Evolutionary conservation across 441 rosid species (phyloP).

Genomic region (Corymbia calophylla): DNA sequence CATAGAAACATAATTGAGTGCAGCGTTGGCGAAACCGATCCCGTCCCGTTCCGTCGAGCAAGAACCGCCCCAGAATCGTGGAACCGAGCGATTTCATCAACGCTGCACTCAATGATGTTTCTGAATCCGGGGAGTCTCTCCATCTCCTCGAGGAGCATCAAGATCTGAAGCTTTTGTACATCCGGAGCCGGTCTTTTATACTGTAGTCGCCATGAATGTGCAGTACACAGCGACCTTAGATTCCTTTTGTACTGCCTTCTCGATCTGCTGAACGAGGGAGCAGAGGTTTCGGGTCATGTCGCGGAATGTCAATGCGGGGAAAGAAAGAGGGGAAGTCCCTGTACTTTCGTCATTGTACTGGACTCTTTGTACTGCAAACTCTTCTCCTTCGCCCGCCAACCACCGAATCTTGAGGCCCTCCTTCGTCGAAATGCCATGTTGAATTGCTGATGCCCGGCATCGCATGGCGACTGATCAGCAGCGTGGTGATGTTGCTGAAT

Average conservation of each 20-base stretch:
- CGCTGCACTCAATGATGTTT: slow-evolving; percentile 73
- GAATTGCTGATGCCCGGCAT: neutral
- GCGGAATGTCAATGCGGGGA: neutral
- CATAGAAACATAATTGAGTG: slow-evolving; percentile 39
- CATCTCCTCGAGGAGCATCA: neutral
- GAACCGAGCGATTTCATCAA: slow-evolving; percentile 27
- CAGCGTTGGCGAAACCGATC: slow-evolving; percentile 27
- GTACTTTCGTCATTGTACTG: neutral
- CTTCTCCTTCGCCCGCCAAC: neutral
- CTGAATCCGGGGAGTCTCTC: slow-evolving; percentile 12
- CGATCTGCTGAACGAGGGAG: neutral
- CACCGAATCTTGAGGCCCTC: neutral
- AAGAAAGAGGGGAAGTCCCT: neutral
- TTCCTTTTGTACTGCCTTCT: neutral
- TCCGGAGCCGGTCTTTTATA: neutral
- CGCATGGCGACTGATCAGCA: neutral
- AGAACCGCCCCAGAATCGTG: neutral
- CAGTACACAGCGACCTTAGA: neutral
- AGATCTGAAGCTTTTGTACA: neutral
- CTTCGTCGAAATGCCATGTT: neutral
- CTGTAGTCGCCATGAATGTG: neutral
- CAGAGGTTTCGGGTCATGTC: neutral
- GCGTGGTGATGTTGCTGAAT: neutral
- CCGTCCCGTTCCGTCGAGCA: neutral
- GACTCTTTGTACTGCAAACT: neutral